Base-by-base conservation (phyloP, 169 alveolate genomes). In the Plasmodium chabaudi region DNA sequence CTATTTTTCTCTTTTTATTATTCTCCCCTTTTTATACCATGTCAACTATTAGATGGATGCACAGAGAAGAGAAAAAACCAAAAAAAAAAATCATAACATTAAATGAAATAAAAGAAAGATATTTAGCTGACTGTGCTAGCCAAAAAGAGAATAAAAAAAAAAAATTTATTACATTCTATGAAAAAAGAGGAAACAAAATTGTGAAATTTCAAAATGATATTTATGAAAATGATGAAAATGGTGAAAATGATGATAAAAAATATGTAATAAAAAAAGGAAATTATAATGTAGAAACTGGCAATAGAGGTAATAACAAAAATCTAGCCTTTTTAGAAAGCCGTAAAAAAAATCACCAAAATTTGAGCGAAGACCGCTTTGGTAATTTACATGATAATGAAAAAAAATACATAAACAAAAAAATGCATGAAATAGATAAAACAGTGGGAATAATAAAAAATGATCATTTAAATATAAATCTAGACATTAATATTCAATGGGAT, bases 31-130 rank as follows among this genome's bases (percentile, higher is more conserved):
- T 69, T 47, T 49, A 10, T 49, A 69, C 44, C 44, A 82, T 82
- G 90, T 34, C 90, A 15, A 67, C 53, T 53, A 67, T 67, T 34
- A 82, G 90, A 34, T 82, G 90, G 90, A 13, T 82, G 47, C 90
- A 82, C 27, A 82, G 90, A 63, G 49, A 67, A 70, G 82, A 59
- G 27, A 55, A 82, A 19, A 57, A 82, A 49, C 12, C 21, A 47
- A 72, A 56, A 82, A 67, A 82, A 49, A 60, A 61, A 55, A 44
- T 82, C 34, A 67, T 82, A 23, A 67, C 90, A 9, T 70, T 82
- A 61, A 82, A 56, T 21, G 82, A 82, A 51, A 65, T 82, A 12
- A 82, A 82, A 67, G 72, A 82, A n/a, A 82, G 72, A 70, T 82
- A 82, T 70, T 47, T 67, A 9, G 57, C 10, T 23, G 82, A 82